phyloP scores from a whole-genome alignment of 306 rosid genomes.

The Quercus dentata region DNA sequence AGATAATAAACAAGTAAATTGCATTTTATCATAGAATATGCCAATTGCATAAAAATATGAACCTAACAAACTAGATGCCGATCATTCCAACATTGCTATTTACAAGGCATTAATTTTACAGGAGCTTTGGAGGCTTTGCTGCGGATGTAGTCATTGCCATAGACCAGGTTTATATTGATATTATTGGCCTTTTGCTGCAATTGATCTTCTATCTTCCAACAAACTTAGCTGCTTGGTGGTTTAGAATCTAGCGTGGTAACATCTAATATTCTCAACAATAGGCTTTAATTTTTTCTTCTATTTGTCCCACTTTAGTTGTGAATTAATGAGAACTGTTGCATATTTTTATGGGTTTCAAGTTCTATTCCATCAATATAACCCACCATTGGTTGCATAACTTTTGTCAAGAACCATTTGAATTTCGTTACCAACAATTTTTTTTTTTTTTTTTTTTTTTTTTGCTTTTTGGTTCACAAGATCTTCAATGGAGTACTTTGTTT shows the following conservation, averaged over 20 bases:
- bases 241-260: background rate
- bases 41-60: background rate
- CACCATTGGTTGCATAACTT: background rate
- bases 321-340: background rate
- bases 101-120: conserved; percentile 87
- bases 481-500: background rate
- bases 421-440: background rate
- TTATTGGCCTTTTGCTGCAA: conserved; percentile 6
- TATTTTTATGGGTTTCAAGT: background rate
- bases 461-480: background rate
- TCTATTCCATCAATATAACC: background rate
- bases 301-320: background rate
- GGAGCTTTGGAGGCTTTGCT: conserved; percentile 97
- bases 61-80: conserved; percentile 14
- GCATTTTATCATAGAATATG: background rate
- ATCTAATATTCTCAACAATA: background rate
- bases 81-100: conserved; percentile 69
- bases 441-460: background rate
- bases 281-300: background rate
- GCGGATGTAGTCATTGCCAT: conserved; percentile 98
- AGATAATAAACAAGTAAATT: no score
- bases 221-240: background rate
- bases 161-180: conserved; percentile 63
- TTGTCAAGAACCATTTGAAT: background rate
- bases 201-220: conserved; percentile 8